Evolutionary conservation across 805 yeast genomes (phyloP), one percentile per base, ranked within the genome.

Genomic region (Metschnikowia reukaufii): DNA sequence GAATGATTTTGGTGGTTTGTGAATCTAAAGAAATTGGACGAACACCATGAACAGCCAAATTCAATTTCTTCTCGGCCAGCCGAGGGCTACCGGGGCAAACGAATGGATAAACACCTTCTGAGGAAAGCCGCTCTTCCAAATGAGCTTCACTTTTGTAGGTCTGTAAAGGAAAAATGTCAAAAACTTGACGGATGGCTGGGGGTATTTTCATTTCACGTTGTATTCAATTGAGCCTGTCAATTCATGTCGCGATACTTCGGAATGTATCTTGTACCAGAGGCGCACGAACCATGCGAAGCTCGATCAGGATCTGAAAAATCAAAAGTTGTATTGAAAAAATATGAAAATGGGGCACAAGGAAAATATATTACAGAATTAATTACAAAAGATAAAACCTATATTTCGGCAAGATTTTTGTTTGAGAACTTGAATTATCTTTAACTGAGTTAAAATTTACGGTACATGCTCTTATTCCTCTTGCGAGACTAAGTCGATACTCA

Each of bases 21-120:
- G 65, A 66, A 1, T 61, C 48, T 9, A 51, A 7, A 6, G 65
- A 59, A 17, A 55, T 38, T 2, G 15, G 35, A 33, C 40, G 39
- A 17, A 78, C 67, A 54, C 76, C 77, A 57, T 79, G 81, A 0
- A 81, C 82, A 1, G 82, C 86, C 17, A 84, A 58, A 27, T 72
- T 70, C 63, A 82, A 81, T 15, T 38, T 15, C n/a, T 33, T 32
- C 29, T 38, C 33, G 17, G 16, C 13, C 16, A 25, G 25, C 15
- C 19, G 25, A 16, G 27, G 21, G 12, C 9, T 17, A 7, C n/a
- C 27, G 10, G 16, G 32, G 18, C 20, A 37, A 13, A 27, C 34
- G 15, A 44, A 44, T 4, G 13, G 13, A 20, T 44, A 44, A 12
- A 4, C 16, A 4, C 6, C 30, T 10, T 33, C 20, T 16, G 10